Evolutionary conservation across 2,329 filamentous ascomycete genomes (phyloP), one percentile per base, ranked within the genome.

Genomic region (Orbilia ellipsospora): DNA sequence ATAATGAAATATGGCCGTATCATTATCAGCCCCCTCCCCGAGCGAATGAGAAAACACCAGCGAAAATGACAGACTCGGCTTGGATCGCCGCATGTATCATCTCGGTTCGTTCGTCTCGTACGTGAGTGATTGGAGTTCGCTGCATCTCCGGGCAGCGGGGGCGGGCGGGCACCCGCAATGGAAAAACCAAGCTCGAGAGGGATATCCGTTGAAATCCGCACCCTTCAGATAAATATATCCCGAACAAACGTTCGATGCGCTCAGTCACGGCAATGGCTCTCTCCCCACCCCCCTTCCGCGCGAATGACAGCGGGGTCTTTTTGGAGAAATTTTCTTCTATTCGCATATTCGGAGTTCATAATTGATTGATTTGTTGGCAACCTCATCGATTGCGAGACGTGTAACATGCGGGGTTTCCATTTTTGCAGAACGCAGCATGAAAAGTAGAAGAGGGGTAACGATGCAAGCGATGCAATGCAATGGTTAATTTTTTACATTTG

Each of bases 201-300:
- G 56, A 59, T 70, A 70, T 70, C 66, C 66, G 66, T 70, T 23
- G 28, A 16, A 70, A 70, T 31, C 66, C 66, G 66, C 66, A 36
- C 31, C 10, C 31, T 36, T 31, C 16, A 13, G 44, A 48, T 15
- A 48, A n/a, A 48, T 63, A 56, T 50, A 63, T 40, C 51, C 57
- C 57, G 50, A 63, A 45, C 40, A 23, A 23, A 23, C 44, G 15
- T 15, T n/a, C 26, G 7, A 10, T 1, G 40, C 42, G 26, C 45
- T 23, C 51, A 28, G 50, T 51, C 50, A 70, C 66, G 66, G 66
- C 42, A 63, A 63, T 57, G 52, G n/a, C n/a, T n/a, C 40, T 70
- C 13, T 50, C 66, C 66, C 31, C 66, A 7, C 31, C 10, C 31
- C 10, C 10, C 31, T 6, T 10, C 10, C 31, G 31, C 31, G 31